phyloP scores from a whole-genome alignment of 1,284 basidiomycete genomes.

The Hemileia vastatrix region DNA sequence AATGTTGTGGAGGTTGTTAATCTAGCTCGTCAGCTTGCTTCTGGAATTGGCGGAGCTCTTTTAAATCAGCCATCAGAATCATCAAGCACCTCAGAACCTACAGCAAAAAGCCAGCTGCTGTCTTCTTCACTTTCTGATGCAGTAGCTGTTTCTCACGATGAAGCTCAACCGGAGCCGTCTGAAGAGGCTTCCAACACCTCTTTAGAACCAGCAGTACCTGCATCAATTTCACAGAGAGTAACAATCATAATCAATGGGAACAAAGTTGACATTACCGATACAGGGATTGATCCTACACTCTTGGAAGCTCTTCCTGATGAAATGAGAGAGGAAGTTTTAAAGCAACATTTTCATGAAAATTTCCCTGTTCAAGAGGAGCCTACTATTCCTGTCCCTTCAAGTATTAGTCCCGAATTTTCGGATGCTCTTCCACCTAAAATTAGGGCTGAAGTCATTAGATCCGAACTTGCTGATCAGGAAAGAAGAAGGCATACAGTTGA shows the following conservation, averaged over 20 bases:
- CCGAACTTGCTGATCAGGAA: slow-evolving; percentile 72
- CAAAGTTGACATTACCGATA: slow-evolving; percentile 92
- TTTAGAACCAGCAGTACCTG: no score
- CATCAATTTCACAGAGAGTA: slow-evolving; percentile 51
- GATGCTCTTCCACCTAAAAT: slow-evolving; percentile 92
- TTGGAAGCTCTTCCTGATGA: slow-evolving; percentile 94
- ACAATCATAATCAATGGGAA: slow-evolving; percentile 82
- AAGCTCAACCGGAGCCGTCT: slow-evolving; percentile 2
- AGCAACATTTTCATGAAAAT: slow-evolving; percentile 86
- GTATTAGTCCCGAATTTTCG: slow-evolving; percentile 88
- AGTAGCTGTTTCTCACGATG: no score
- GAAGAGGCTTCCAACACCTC: no score
- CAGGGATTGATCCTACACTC: slow-evolving; percentile 96
- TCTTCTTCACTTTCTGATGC: no score
- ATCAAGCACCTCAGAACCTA: slow-evolving; percentile 24
- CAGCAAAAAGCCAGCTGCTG: no score
- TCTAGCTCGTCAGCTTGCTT: slow-evolving; percentile 29
- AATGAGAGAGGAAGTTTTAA: slow-evolving; percentile 95
- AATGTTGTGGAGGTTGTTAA: slow-evolving; percentile 28
- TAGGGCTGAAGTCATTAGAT: slow-evolving; percentile 88
- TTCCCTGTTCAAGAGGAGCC: slow-evolving; percentile 56
- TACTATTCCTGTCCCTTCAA: slow-evolving; percentile 56
- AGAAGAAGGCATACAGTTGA: slow-evolving; percentile 49
- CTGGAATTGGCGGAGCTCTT: slow-evolving; percentile 34
- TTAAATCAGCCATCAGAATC: slow-evolving; percentile 28